Evolutionary conservation across 2,329 filamentous ascomycete species (phyloP).

Genomic region (Nakataea oryzae): DNA sequence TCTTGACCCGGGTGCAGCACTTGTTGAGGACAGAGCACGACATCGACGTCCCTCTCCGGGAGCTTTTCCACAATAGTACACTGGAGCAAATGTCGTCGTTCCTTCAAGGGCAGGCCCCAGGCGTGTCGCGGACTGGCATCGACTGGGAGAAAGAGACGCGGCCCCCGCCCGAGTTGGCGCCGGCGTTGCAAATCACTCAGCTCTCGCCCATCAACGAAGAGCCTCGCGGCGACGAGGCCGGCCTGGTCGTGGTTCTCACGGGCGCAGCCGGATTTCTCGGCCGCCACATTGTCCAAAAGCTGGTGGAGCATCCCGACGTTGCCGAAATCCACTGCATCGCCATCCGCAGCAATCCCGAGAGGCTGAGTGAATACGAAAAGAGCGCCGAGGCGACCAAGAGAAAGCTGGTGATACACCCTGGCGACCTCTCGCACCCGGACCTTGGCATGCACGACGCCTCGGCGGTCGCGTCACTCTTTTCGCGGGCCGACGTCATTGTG

Average conservation of each 20-base stretch:
- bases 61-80: neutral
- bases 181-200: neutral
- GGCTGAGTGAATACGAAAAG: neutral
- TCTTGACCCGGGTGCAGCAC: neutral
- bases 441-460: neutral
- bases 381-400: neutral
- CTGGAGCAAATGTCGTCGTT: neutral
- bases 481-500: conserved; percentile 19
- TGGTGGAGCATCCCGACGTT: neutral
- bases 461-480: neutral
- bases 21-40: neutral
- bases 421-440: conserved; percentile 3
- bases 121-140: conserved; percentile 1
- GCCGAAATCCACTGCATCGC: neutral
- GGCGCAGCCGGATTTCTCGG: conserved; percentile 1
- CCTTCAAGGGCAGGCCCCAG: neutral
- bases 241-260: neutral
- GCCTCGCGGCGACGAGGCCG: neutral
- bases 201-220: neutral
- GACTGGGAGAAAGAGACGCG: conserved; percentile 16
- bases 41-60: neutral
- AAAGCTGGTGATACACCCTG: neutral
- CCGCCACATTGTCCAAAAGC: conserved; percentile 15
- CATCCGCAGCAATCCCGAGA: neutral
- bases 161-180: neutral